Evolutionary conservation across 1,284 basidiomycete genomes (phyloP).

Genomic region (Stygiomarasmius scandens): DNA sequence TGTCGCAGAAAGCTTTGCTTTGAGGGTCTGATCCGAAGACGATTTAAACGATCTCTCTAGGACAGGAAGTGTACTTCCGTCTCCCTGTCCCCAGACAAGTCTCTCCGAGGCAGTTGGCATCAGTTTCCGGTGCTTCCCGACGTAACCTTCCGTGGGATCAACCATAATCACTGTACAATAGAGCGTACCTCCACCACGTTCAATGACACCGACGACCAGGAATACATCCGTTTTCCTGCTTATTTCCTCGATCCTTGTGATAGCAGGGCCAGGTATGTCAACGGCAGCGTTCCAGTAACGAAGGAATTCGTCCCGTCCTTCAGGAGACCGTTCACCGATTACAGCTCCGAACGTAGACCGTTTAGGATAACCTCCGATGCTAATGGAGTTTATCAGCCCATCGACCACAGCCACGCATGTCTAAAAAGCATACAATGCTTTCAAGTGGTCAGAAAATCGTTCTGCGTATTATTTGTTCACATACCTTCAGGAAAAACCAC

Average conservation of each 20-base stretch:
- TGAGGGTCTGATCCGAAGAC: slow-evolving; percentile 29
- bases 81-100: slow-evolving; percentile 70
- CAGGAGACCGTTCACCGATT: slow-evolving; percentile 53
- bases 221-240: slow-evolving; percentile 56
- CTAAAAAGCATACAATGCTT: slow-evolving; percentile 9
- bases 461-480: slow-evolving; percentile 32
- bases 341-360: slow-evolving; percentile 60
- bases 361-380: slow-evolving; percentile 71
- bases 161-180: slow-evolving; percentile 75
- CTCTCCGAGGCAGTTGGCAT: slow-evolving; percentile 73
- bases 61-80: slow-evolving; percentile 52
- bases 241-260: slow-evolving; percentile 52
- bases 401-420: background rate
- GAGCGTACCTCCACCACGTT: slow-evolving; percentile 65
- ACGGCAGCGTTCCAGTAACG: slow-evolving; percentile 61
- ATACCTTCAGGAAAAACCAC: slow-evolving; percentile 78
- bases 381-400: slow-evolving; percentile 23
- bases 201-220: slow-evolving; percentile 71
- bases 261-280: slow-evolving; percentile 54
- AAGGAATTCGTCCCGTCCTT: slow-evolving; percentile 65
- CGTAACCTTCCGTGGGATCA: slow-evolving; percentile 55
- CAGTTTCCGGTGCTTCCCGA: slow-evolving; percentile 74
- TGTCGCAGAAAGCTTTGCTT: slow-evolving; percentile 59
- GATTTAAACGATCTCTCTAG: slow-evolving; percentile 36
- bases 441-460: background rate